Base-by-base conservation (phyloP, 1,284 basidiomycete genomes). In the Tylopilus sp. region DNA sequence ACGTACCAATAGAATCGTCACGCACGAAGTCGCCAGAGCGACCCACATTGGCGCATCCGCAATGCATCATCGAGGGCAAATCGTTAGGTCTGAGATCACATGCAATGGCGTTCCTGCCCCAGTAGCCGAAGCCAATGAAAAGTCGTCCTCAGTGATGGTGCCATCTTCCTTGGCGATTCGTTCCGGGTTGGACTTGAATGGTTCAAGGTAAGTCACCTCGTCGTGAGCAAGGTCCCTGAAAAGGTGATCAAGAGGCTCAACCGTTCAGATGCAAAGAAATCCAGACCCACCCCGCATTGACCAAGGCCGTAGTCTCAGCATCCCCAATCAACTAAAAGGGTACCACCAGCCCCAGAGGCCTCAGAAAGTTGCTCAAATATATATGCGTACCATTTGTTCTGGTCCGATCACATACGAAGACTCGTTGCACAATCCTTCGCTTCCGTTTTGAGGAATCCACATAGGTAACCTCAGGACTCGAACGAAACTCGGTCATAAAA, bases 161-260 rank as follows among this genome's bases (percentile, higher is more conserved):
- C 51, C 54, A 47, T 56, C 50, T 35, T 48, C 46, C 26, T 46
- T 48, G 6, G 68, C 23, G 51, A 74, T 79, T 30, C 77, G 63
- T 25, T 71, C 68, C 6, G 77, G 77, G n/a, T 64, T 56, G 55
- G 79, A 79, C 3, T 52, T 51, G 39, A 66, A 65, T 18, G 76
- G 77, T 16, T 74, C 59, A 9, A 70, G 66, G 56, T 75, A 80
- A 4, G 67, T 48, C 7, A 53, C 51, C 12, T 68, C 58, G 49
- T 79, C 71, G 42, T 76, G 72, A 49, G 73, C 61, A 37, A 79
- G 67, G 19, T 71, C 74, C 77, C 77, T 75, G 21, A 21, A 44
- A 15, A 30, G 31, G 29, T 16, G 15, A 35, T 52, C 12, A 44
- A n/a, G 21, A 46, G 12, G 16, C 34, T 45, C 33, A 41, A 29